phyloP scores from a whole-genome alignment of 495 filamentous ascomycete genomes.

The Aspergillus funiculosus region DNA sequence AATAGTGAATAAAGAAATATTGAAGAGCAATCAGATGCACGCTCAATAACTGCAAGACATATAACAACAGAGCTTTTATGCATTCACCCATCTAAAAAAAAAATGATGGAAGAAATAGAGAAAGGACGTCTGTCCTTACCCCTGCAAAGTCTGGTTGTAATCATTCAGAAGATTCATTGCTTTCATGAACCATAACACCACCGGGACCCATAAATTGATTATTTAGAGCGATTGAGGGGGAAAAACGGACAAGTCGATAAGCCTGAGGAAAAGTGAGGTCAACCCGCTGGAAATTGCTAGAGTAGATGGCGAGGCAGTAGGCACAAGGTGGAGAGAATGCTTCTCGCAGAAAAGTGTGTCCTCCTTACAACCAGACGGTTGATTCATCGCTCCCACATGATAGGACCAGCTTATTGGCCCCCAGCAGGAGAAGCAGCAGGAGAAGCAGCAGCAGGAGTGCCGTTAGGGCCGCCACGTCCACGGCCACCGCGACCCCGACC shows the following conservation, averaged over 20 bases:
- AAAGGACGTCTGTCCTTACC: constrained; percentile 11
- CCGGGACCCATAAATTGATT: constrained; percentile 23
- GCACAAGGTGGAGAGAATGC: constrained; percentile 5
- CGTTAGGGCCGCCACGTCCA: constrained; percentile 32
- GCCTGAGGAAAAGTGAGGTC: background rate
- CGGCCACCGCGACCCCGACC: constrained; percentile 29
- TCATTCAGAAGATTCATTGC: constrained; percentile 39
- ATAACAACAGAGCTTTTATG: constrained; percentile 32
- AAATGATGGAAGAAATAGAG: constrained; percentile 8
- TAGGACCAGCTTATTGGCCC: too few species aligned
- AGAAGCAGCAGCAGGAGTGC: constrained; percentile 22
- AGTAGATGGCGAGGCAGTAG: constrained; percentile 4
- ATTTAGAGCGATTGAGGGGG: constrained; percentile 17
- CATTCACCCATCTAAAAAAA: constrained; percentile 16
- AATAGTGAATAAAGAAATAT: constrained; percentile 19
- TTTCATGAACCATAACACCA: constrained; percentile 44
- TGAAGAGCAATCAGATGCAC: constrained; percentile 38
- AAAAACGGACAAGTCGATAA: constrained; percentile 7
- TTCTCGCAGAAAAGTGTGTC: too few species aligned
- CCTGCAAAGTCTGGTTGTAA: constrained; percentile 21
- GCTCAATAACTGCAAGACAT: constrained; percentile 36
- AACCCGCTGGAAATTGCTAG: background rate
- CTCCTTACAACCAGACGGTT: too few species aligned
- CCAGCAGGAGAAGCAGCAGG: constrained; percentile 1
- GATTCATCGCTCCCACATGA: too few species aligned